phyloP scores from a whole-genome alignment of 129 eudicot species.

The Escallonia rubra region DNA sequence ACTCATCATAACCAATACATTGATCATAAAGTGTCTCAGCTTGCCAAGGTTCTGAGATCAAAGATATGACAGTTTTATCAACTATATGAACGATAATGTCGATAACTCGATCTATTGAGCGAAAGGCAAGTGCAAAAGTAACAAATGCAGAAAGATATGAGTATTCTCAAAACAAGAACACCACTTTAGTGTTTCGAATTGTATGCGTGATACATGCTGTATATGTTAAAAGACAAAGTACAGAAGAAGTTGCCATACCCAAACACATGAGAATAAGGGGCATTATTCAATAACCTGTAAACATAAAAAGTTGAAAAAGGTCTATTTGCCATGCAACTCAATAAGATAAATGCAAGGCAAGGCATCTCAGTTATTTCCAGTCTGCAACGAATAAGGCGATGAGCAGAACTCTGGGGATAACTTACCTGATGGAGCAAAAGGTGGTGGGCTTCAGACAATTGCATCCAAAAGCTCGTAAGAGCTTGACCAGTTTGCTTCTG shows the following conservation, averaged over 20 bases:
- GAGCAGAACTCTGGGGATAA: constrained; percentile 98
- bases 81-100: no score
- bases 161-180: no score
- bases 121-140: no score
- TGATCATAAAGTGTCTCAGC: not conserved
- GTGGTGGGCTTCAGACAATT: constrained; percentile 83
- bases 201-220: no score
- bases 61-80: not conserved
- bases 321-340: not conserved
- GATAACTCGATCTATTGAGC: no score
- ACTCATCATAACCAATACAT: not conserved
- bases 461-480: constrained; percentile 92
- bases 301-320: not conserved
- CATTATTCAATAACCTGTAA: not conserved
- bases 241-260: no score
- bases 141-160: no score
- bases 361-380: constrained; percentile 43
- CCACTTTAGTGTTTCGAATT: no score
- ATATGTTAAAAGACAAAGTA: no score
- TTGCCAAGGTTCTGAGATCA: not conserved
- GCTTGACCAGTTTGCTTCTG: constrained; percentile 81
- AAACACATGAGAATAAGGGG: no score
- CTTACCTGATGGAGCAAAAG: constrained; percentile 91
- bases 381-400: constrained; percentile 46
- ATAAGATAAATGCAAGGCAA: not conserved